Base-by-base conservation (phyloP, 2,329 filamentous ascomycete genomes). In the Sordariomycetes sp. region DNA sequence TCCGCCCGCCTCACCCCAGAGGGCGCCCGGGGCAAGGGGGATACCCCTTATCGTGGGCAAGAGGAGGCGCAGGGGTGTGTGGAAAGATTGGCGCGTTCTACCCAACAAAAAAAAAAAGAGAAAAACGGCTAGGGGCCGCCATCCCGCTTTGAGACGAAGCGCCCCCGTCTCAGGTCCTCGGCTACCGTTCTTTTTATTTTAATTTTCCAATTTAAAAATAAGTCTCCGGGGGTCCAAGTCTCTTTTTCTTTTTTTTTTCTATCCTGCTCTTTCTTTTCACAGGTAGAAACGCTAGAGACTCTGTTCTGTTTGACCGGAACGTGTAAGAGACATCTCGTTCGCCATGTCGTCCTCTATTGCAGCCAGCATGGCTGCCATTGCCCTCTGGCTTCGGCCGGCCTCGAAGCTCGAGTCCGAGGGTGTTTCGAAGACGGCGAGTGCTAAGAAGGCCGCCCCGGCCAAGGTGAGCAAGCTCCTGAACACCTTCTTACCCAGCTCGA, bases 381-480 rank as follows among this genome's bases (percentile, higher is more conserved):
- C 25, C 55, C 58, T 54, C 56, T 57, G 58, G 58, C 58, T 60
- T 51, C 58, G 55, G 35, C 50, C 51, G 55, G 17, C 51, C 50
- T 50, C 52, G 17, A 53, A 55, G 52, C 20, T 36, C 2, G 45
- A 56, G n/a, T 52, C 28, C n/a, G 36, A 54, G 22, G 45, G 10
- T 17, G 34, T 24, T 28, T 17, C 51, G 13, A 45, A 17, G 34
- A 54, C 57, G 34, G 53, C 59, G 34, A 51, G 25, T 34, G 54
- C 55, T 32, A 55, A 57, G 51, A 52, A 53, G 52, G 42, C 53
- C 48, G 4, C 24, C 4, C 28, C 55, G 34, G 39, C 25, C 35
- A n/a, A 51, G 48, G 42, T 57, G 22, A 55, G 58, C 10, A 39
- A 24, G 10, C 32, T 57, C 50, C 53, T 34, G 32, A 25, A 25